Evolutionary conservation across 2,329 filamentous ascomycete species (phyloP).

Genomic region (Pseudogymnoascus destructans): DNA sequence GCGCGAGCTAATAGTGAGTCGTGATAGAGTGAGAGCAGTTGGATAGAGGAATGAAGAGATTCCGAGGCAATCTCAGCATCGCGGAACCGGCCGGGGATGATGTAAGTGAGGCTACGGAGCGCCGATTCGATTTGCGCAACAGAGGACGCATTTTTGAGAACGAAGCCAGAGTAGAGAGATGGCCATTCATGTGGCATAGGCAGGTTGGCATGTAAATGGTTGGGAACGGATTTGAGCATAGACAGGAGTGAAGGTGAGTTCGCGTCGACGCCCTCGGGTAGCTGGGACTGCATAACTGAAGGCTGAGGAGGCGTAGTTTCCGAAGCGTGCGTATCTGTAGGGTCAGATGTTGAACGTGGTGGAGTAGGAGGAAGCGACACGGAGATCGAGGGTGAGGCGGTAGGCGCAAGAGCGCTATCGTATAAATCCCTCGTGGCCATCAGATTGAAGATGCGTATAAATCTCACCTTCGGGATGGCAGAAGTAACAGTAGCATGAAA

Average conservation of each 20-base stretch:
- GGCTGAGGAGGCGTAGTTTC: not conserved
- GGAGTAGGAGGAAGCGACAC: constrained; percentile 7
- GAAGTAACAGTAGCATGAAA: not conserved
- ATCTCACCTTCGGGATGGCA: not conserved
- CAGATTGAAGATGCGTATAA: not conserved
- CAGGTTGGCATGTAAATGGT: constrained; percentile 34
- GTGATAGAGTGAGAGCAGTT: constrained; percentile 85
- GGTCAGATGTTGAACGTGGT: constrained; percentile 7
- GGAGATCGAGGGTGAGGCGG: constrained; percentile 1
- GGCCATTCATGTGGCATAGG: constrained; percentile 53
- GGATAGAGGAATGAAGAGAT: constrained; percentile 75
- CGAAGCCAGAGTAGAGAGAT: constrained; percentile 71
- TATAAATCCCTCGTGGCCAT: constrained; percentile 1
- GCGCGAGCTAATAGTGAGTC: constrained; percentile 67
- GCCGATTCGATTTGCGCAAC: constrained; percentile 93
- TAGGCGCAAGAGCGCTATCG: constrained; percentile 8
- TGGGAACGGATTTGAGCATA: constrained; percentile 5
- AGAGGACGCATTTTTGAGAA: constrained; percentile 85
- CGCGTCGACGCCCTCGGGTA: not conserved
- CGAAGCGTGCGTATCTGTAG: not conserved
- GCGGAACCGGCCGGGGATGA: constrained; percentile 81
- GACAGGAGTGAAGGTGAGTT: not conserved
- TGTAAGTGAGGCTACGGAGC: constrained; percentile 83
- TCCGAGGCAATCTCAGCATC: constrained; percentile 94
- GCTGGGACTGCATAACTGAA: not conserved